Percentiles rank a stretch among this genome's conserved stretches.
phyloP scores from a whole-genome alignment of 345 rosid genomes.

The Abelmoschus esculentus region DNA sequence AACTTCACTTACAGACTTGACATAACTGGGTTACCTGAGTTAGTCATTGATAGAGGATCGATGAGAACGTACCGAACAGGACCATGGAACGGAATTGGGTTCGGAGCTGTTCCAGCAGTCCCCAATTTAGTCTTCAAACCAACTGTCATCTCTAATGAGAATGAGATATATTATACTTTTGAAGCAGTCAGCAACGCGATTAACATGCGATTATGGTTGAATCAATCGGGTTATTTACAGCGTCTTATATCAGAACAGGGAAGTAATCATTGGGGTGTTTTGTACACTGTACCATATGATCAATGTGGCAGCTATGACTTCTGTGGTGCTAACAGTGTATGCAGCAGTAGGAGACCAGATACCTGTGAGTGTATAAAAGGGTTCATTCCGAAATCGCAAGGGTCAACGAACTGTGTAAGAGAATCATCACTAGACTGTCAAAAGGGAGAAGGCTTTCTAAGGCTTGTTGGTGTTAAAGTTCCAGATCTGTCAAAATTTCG shows the following conservation, averaged over 20 bases:
- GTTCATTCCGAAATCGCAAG: neutral
- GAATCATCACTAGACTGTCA: neutral
- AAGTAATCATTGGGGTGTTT: neutral
- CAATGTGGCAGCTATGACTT: neutral
- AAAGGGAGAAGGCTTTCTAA: neutral
- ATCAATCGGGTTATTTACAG: neutral
- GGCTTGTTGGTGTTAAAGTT: neutral
- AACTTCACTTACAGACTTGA: neutral
- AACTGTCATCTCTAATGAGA: neutral
- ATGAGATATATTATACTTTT: neutral
- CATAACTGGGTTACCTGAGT: neutral
- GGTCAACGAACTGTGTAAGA: neutral
- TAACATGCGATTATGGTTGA: neutral
- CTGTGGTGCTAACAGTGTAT: slow-evolving; percentile 9
- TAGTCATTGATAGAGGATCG: neutral
- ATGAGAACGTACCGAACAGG: slow-evolving; percentile 11
- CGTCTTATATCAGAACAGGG: neutral
- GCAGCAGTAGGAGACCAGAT: neutral
- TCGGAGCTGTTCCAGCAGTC: slow-evolving; percentile 11
- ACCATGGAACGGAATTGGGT: slow-evolving; percentile 25
- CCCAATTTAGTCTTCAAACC: slow-evolving; percentile 8
- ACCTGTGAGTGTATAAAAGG: neutral
- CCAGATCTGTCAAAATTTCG: neutral
- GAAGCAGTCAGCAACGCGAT: neutral
- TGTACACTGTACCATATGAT: neutral